These are phyloP conservation scores for Aspergillus sp. DNA, from an alignment of 2,329 filamentous ascomycete species.

Conservation along the genomic window DNA sequence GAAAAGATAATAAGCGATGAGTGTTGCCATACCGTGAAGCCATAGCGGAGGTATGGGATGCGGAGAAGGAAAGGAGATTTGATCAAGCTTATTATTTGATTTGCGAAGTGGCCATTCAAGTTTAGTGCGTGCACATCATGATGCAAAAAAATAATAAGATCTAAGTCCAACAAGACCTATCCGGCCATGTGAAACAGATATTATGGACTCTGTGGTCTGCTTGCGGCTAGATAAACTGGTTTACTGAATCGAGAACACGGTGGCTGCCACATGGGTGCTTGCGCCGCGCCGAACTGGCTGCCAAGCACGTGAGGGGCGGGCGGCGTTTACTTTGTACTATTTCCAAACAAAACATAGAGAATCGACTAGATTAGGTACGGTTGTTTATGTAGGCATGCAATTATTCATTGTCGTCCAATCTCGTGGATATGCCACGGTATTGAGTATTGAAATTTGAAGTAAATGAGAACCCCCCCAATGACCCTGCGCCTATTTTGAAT, in stretches of 20 bases:
- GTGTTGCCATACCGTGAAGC: conserved; percentile 34
- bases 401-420: conserved; percentile 6
- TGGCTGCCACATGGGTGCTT: conserved; percentile 17
- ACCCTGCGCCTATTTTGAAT: conserved; percentile 21
- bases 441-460: conserved; percentile 1
- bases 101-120: background rate
- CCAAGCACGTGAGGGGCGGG: conserved; percentile 5
- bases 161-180: background rate
- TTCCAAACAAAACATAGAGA: no score
- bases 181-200: background rate
- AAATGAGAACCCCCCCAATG: conserved; percentile 16
- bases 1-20: background rate
- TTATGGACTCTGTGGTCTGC: background rate
- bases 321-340: background rate
- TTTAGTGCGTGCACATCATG: background rate
- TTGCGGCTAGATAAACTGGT: background rate
- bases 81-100: background rate
- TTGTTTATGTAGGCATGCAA: background rate
- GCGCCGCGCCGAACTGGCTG: conserved; percentile 14
- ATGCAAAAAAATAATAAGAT: background rate
- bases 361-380: background rate
- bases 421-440: background rate
- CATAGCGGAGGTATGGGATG: conserved; percentile 24
- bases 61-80: conserved; percentile 1
- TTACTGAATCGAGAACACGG: conserved; percentile 6